Percentiles rank a stretch among this genome's conserved stretches.
These are phyloP conservation scores for Rhizoclosmatium sp. DNA, from an alignment of 192 early-diverging fungal genomes.

Conservation along the genomic window DNA sequence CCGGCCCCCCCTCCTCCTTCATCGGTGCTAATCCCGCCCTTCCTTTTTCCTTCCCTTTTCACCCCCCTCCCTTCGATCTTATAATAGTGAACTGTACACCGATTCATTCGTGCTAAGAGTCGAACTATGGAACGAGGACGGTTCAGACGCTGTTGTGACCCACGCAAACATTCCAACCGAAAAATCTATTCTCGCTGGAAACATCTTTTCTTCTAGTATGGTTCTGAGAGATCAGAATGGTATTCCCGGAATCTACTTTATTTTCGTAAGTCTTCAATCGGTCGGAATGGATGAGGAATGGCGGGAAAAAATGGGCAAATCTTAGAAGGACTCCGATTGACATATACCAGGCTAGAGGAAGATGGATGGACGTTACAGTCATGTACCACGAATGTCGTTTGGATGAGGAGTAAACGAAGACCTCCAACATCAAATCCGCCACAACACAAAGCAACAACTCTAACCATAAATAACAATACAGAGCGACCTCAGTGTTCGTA, in stretches of 20 bases:
- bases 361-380: too few relatives aligned
- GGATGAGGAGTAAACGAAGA: too few relatives aligned
- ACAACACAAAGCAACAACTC: too few relatives aligned
- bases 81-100: slow-evolving; percentile 29
- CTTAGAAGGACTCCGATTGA: too few relatives aligned
- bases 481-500: slow-evolving; percentile 34
- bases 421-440: too few relatives aligned
- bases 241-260: slow-evolving; percentile 31
- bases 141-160: slow-evolving; percentile 16
- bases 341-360: too few relatives aligned
- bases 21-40: neutral
- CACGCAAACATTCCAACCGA: slow-evolving; percentile 33
- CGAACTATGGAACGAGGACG: slow-evolving; percentile 33
- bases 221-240: slow-evolving; percentile 29
- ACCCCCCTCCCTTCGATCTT: neutral
- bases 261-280: slow-evolving; percentile 13
- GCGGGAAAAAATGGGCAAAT: too few relatives aligned
- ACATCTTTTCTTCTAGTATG: slow-evolving; percentile 30
- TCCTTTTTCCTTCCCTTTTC: neutral
- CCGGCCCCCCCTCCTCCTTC: neutral
- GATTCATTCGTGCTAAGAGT: slow-evolving; percentile 29
- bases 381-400: too few relatives aligned
- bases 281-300: too few relatives aligned
- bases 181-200: slow-evolving; percentile 33
- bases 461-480: neutral